Evolutionary conservation across 495 filamentous ascomycete species (phyloP).

Genomic region (Paragyromitra xinjiangensis): DNA sequence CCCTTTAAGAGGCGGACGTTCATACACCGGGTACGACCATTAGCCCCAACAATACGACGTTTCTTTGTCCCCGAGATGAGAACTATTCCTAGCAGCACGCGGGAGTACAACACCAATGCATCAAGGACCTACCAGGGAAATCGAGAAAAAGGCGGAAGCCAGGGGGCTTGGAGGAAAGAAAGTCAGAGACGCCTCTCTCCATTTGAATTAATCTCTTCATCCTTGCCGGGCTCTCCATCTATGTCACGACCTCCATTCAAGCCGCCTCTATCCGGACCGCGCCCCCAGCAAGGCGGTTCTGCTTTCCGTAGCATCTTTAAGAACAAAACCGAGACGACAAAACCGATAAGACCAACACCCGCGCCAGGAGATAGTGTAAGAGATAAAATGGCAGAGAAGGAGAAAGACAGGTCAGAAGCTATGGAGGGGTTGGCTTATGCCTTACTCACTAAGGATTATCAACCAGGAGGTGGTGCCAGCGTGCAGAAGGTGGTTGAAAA

Average conservation of each 20-base stretch:
- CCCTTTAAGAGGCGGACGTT: neutral
- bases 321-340: neutral
- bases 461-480: conserved; percentile 2
- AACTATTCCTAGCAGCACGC: conserved; percentile 1
- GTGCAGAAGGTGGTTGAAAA: conserved; percentile 22
- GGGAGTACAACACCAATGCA: conserved; percentile 22
- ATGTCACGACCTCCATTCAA: neutral
- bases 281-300: neutral
- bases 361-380: neutral
- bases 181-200: neutral
- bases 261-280: neutral
- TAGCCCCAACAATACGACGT: neutral
- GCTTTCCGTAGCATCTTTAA: neutral
- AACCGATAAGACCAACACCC: neutral
- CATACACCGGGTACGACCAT: neutral
- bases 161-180: neutral
- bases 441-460: conserved; percentile 6
- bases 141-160: neutral
- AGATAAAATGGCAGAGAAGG: conserved; percentile 14
- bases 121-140: neutral
- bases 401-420: conserved; percentile 11
- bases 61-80: neutral
- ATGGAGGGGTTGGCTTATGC: conserved; percentile 30
- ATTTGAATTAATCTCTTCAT: neutral
- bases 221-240: neutral